Percentiles rank a stretch among this genome's conserved stretches.
Conservation (phyloP, 371 early-diverging fungal species). For the Rhizopus delemar region DNA sequence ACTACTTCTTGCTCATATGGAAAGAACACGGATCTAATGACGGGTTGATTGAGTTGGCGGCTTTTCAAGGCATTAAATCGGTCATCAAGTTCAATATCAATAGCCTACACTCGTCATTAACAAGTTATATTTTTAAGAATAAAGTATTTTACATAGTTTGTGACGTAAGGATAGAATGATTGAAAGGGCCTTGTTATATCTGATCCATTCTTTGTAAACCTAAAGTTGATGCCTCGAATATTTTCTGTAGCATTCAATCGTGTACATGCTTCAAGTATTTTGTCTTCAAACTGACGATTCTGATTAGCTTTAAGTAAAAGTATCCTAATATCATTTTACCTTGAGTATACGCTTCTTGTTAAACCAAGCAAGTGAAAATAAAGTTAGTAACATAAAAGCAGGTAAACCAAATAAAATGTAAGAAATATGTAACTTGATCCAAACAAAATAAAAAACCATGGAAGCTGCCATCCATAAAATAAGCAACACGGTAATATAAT, state of each 20-base stretch:
- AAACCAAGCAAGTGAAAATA: slow-evolving; percentile 26
- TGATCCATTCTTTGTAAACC: slow-evolving; percentile 31
- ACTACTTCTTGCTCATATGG: slow-evolving; percentile 12
- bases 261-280: slow-evolving; percentile 39
- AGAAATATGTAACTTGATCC: slow-evolving; percentile 19
- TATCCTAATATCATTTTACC: slow-evolving; percentile 14
- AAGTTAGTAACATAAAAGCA: slow-evolving; percentile 22
- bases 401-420: slow-evolving; percentile 27
- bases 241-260: slow-evolving; percentile 53
- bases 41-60: slow-evolving; percentile 10
- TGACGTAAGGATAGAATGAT: slow-evolving; percentile 6
- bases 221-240: slow-evolving; percentile 49
- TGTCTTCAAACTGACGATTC: slow-evolving; percentile 37
- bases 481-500: slow-evolving; percentile 26
- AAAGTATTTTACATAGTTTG: slow-evolving; percentile 18
- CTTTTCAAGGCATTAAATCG: slow-evolving; percentile 37
- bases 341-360: slow-evolving; percentile 24
- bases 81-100: slow-evolving; percentile 42
- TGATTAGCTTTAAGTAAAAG: neutral
- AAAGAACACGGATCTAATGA: neutral
- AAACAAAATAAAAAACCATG: slow-evolving; percentile 21
- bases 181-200: slow-evolving; percentile 16
- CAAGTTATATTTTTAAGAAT: neutral
- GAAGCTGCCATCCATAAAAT: slow-evolving; percentile 29
- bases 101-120: slow-evolving; percentile 22